Percentiles rank a stretch among this genome's conserved stretches.
These are phyloP conservation scores for Trichophyton equinum DNA, from an alignment of 2,329 filamentous ascomycete species.

Conservation along the genomic window DNA sequence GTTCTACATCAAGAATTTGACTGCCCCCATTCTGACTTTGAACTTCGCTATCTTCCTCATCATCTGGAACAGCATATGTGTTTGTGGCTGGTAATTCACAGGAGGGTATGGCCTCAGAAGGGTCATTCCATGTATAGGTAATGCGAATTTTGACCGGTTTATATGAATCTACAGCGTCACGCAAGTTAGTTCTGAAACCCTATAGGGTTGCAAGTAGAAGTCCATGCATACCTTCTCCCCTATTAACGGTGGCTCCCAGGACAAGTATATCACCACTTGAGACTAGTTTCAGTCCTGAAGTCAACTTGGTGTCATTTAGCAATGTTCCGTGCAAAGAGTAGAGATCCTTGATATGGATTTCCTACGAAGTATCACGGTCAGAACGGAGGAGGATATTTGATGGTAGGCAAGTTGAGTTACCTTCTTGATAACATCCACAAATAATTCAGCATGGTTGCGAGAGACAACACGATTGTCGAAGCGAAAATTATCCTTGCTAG, in stretches of 20 bases:
- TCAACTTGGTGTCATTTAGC: conserved; percentile 38
- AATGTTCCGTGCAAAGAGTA: conserved; percentile 52
- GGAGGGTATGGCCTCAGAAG: neutral
- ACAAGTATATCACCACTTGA: conserved; percentile 25
- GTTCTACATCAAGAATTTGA: neutral
- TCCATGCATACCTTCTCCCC: conserved; percentile 30
- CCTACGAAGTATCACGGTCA: conserved; percentile 16
- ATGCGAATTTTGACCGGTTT: neutral
- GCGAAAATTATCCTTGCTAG: conserved; percentile 30
- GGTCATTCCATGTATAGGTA: neutral
- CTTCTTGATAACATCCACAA: conserved; percentile 18
- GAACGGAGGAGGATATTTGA: neutral
- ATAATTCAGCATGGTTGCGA: conserved; percentile 32
- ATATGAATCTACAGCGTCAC: neutral
- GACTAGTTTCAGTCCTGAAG: conserved; percentile 28
- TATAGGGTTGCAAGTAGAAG: neutral
- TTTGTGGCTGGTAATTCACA: neutral
- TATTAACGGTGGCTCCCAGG: conserved; percentile 40
- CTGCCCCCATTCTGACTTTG: neutral
- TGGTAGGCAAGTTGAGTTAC: conserved; percentile 18
- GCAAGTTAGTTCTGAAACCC: neutral
- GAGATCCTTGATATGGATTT: conserved; percentile 41
- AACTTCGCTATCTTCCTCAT: neutral
- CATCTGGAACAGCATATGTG: neutral
- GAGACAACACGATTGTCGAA: conserved; percentile 39